Evolutionary conservation across 2,329 filamentous ascomycete species (phyloP).

Genomic region (Paraphaeosphaeria minitans): DNA sequence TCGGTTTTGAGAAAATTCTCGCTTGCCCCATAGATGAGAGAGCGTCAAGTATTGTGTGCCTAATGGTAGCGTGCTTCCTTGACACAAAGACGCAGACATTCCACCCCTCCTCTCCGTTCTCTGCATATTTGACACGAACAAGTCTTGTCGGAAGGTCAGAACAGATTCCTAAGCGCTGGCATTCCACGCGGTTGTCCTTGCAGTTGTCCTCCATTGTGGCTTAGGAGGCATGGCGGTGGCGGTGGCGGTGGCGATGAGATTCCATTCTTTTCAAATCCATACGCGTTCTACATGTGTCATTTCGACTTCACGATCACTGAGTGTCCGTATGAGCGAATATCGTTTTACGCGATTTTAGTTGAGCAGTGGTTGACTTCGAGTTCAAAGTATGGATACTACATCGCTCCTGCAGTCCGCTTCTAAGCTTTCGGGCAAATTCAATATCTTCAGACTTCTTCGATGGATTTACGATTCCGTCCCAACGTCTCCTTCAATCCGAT

Average conservation of each 20-base stretch:
- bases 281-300: too few relatives aligned
- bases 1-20: not conserved
- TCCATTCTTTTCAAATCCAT: too few relatives aligned
- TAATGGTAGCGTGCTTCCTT: not conserved
- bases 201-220: not conserved
- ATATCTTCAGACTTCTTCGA: not conserved
- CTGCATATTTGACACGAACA: not conserved
- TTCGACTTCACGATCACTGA: too few relatives aligned
- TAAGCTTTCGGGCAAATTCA: not conserved
- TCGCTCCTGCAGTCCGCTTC: not conserved
- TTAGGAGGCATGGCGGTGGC: not conserved
- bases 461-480: not conserved
- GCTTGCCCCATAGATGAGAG: not conserved
- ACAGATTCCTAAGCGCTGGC: not conserved
- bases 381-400: not conserved
- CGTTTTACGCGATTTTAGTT: not conserved
- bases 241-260: too few relatives aligned
- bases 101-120: too few relatives aligned
- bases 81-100: slow-evolving; percentile 1
- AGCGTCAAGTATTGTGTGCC: slow-evolving; percentile 1
- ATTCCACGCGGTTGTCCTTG: not conserved
- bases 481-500: not conserved
- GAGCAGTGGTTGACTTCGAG: not conserved
- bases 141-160: not conserved
- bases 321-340: too few relatives aligned